phyloP scores from a whole-genome alignment of 768 basidiomycete genomes.

The Pleurotus sapidus region DNA sequence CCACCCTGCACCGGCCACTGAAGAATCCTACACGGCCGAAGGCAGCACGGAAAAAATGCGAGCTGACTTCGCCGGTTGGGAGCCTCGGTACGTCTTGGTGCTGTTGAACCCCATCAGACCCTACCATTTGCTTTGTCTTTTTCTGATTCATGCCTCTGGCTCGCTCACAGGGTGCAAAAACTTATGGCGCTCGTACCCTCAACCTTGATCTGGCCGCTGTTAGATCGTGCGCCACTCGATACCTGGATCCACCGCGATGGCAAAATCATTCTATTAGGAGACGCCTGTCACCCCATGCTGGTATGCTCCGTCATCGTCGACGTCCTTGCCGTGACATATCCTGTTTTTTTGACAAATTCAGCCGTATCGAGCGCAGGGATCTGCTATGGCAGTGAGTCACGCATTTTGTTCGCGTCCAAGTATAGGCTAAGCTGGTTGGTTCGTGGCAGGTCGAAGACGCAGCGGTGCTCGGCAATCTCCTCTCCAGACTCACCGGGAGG shows the following conservation, averaged over 20 bases:
- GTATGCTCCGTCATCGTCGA: conserved; percentile 28
- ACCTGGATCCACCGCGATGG: conserved; percentile 46
- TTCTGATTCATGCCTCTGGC: background rate
- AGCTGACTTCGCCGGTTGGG: conserved; percentile 44
- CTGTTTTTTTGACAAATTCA: conserved; percentile 13
- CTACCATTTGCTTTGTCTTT: background rate
- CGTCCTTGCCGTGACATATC: background rate
- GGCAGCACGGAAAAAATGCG: conserved; percentile 45
- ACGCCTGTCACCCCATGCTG: conserved; percentile 58
- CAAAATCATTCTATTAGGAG: conserved; percentile 45
- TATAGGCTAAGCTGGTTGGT: background rate
- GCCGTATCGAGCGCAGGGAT: conserved; percentile 51
- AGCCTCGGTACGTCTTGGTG: conserved; percentile 34
- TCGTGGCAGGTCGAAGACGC: conserved; percentile 27
- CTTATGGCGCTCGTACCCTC: conserved; percentile 41
- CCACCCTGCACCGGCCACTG: conserved; percentile 35
- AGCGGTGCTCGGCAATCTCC: conserved; percentile 42
- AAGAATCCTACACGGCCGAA: conserved; percentile 43
- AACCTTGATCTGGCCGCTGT: conserved; percentile 44
- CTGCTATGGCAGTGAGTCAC: conserved; percentile 44
- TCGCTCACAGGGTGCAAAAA: conserved; percentile 35
- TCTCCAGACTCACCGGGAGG: conserved; percentile 39
- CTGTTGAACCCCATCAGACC: background rate
- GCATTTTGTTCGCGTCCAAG: too few species aligned
- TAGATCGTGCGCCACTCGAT: conserved; percentile 44